These are phyloP conservation scores for Fistulinella staudtii DNA, from an alignment of 1,284 basidiomycete species.

Conservation along the genomic window DNA sequence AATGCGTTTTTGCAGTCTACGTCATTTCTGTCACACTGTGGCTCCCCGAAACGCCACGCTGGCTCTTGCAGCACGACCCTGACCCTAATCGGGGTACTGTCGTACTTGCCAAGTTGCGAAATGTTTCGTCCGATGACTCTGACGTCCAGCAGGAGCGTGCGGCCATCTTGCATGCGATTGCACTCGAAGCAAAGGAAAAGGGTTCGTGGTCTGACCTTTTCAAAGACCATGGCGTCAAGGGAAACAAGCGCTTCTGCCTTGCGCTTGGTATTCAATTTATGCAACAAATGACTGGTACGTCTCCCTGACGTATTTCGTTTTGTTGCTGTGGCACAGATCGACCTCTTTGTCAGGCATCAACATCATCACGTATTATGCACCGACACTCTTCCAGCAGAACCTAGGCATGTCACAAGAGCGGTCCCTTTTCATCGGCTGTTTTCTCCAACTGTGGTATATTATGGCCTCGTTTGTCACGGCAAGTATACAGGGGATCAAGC, in stretches of 20 bases:
- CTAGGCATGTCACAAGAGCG: slow-evolving; percentile 13
- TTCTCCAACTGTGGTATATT: slow-evolving; percentile 16
- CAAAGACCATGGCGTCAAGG: slow-evolving; percentile 10
- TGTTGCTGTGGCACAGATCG: neutral
- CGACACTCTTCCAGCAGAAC: slow-evolving; percentile 13
- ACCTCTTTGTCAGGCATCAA: slow-evolving; percentile 9
- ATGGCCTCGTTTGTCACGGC: slow-evolving; percentile 14
- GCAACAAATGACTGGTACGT: slow-evolving; percentile 15
- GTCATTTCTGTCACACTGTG: slow-evolving; percentile 11
- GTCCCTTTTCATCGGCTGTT: slow-evolving; percentile 13
- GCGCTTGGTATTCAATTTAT: slow-evolving; percentile 17
- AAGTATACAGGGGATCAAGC: neutral
- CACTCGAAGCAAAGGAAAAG: slow-evolving; percentile 10
- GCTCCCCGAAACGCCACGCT: slow-evolving; percentile 18
- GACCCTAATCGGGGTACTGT: slow-evolving; percentile 9
- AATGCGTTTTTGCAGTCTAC: slow-evolving; percentile 14
- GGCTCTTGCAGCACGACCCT: slow-evolving; percentile 14
- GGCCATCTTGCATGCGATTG: slow-evolving; percentile 11
- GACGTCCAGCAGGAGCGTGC: slow-evolving; percentile 9
- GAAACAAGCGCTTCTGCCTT: slow-evolving; percentile 14
- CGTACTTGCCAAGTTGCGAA: slow-evolving; percentile 14
- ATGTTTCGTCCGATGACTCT: slow-evolving; percentile 4
- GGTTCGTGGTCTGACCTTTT: slow-evolving; percentile 14
- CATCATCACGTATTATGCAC: slow-evolving; percentile 16
- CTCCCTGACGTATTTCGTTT: neutral